Evolutionary conservation across 305 asterid species (phyloP).

Genomic region (Fraxinus platypoda): DNA sequence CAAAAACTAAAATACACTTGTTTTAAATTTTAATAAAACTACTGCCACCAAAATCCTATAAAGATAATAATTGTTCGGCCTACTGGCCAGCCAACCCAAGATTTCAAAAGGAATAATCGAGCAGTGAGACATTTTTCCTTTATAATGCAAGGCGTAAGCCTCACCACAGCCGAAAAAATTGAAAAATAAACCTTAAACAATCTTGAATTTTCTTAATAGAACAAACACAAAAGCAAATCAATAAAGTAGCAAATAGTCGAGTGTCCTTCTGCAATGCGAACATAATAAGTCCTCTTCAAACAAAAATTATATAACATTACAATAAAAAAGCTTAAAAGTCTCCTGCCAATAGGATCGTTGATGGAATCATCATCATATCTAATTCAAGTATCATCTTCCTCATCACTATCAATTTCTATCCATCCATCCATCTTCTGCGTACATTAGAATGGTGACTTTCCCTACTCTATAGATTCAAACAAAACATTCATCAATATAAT

Average conservation of each 20-base stretch:
- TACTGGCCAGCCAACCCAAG: neutral
- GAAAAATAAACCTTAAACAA: neutral
- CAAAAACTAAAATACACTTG: neutral
- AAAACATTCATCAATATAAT: neutral
- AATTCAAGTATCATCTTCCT: neutral
- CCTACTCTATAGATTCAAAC: neutral
- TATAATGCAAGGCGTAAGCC: neutral
- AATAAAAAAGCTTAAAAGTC: neutral
- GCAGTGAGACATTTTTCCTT: neutral
- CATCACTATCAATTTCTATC: neutral
- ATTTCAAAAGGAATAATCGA: neutral
- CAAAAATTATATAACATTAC: neutral
- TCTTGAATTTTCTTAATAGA: neutral
- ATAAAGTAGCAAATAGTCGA: neutral
- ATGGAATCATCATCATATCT: neutral
- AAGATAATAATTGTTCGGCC: neutral
- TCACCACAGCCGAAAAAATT: no score
- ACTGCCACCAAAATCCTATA: neutral
- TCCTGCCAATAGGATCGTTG: neutral
- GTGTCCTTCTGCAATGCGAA: neutral
- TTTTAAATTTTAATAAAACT: no score
- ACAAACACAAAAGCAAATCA: neutral
- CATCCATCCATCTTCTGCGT: neutral
- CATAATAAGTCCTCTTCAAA: neutral
- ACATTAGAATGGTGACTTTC: neutral